Evolutionary conservation across 2,329 filamentous ascomycete genomes (phyloP).

Genomic region (Davidsoniella australis): DNA sequence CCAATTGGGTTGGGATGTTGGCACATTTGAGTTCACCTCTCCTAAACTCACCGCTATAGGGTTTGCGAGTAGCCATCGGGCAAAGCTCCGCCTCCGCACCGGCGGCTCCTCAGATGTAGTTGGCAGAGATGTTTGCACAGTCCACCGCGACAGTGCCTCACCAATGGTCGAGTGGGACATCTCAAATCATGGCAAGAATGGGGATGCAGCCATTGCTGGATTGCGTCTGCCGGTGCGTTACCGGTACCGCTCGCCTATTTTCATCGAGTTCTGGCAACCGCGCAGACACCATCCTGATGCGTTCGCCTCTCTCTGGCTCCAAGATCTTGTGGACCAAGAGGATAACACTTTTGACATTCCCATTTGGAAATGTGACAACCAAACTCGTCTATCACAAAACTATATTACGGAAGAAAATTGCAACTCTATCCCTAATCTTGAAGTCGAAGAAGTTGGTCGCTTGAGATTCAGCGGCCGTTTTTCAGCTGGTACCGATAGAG

Average conservation of each 20-base stretch:
- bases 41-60: conserved; percentile 48
- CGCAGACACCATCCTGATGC: conserved; percentile 55
- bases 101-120: conserved; percentile 60
- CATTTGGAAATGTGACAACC: conserved; percentile 68
- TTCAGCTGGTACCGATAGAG: conserved; percentile 76
- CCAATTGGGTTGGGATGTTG: conserved; percentile 86
- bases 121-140: conserved; percentile 3
- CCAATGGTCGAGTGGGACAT: conserved; percentile 29
- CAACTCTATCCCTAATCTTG: conserved; percentile 50
- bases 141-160: conserved; percentile 7
- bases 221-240: conserved; percentile 74
- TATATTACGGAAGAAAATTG: conserved; percentile 74
- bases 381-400: conserved; percentile 68
- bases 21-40: conserved; percentile 76
- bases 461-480: conserved; percentile 67
- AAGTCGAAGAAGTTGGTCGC: conserved; percentile 64
- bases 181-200: conserved; percentile 23
- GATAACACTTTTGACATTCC: conserved; percentile 68
- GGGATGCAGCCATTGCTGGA: conserved; percentile 15
- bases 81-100: conserved; percentile 66
- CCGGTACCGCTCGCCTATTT: conserved; percentile 75
- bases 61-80: conserved; percentile 46
- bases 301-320: conserved; percentile 72
- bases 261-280: conserved; percentile 65
- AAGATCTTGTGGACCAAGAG: conserved; percentile 68